A percentile compares a stretch with the other conserved stretches of the same genome.
Evolutionary conservation across 345 rosid genomes (phyloP).

Genomic region (Aquilaria malaccensis): DNA sequence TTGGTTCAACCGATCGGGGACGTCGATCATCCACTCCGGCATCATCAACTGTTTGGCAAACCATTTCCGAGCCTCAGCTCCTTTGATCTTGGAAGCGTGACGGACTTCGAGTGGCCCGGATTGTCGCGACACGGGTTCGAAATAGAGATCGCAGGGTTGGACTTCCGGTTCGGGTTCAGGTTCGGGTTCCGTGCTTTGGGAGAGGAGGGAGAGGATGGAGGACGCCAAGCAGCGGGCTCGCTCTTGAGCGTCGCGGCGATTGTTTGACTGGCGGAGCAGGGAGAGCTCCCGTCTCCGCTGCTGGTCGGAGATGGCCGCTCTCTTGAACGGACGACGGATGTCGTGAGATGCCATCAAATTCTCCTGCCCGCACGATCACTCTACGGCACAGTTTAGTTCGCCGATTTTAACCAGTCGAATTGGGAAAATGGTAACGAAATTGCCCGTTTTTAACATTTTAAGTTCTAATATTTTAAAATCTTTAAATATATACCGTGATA

Average conservation of each 20-base stretch:
- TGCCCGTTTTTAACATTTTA: too few relatives aligned
- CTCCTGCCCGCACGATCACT: neutral
- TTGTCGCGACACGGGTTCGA: slow-evolving; percentile 20
- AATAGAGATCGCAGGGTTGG: slow-evolving; percentile 6
- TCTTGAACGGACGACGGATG: slow-evolving; percentile 80
- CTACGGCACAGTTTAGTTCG: neutral
- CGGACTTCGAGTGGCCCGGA: slow-evolving; percentile 40
- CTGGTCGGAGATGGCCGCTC: slow-evolving; percentile 80
- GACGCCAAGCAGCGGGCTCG: slow-evolving; percentile 81
- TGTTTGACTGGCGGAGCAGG: slow-evolving; percentile 66
- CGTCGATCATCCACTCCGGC: slow-evolving; percentile 97
- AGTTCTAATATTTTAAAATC: too few relatives aligned
- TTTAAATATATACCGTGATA: too few relatives aligned
- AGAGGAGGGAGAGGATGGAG: slow-evolving; percentile 52
- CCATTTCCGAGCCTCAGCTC: slow-evolving; percentile 72
- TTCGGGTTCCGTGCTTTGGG: slow-evolving; percentile 30
- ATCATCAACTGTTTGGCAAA: slow-evolving; percentile 89
- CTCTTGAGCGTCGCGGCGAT: slow-evolving; percentile 78
- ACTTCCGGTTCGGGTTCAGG: slow-evolving; percentile 29
- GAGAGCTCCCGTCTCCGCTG: slow-evolving; percentile 80
- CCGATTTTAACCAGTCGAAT: neutral
- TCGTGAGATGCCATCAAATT: slow-evolving; percentile 66
- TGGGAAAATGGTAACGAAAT: neutral
- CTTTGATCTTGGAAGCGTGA: slow-evolving; percentile 65
- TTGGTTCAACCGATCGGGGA: slow-evolving; percentile 57